Evolutionary conservation across 306 rosid species (phyloP).

Genomic region (Vigna unguiculata): DNA sequence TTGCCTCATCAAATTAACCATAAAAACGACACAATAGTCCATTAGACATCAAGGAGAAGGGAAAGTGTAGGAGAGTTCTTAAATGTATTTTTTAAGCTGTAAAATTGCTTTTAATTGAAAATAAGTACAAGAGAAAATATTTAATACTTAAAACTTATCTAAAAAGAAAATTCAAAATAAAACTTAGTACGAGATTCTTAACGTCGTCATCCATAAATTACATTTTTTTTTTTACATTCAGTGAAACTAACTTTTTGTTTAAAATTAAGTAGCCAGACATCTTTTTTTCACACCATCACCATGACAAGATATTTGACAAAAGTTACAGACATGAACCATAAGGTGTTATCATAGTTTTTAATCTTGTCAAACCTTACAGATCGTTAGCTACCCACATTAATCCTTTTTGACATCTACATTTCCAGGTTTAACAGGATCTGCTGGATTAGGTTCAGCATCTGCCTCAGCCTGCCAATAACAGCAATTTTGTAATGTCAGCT

Average conservation of each 20-base stretch:
- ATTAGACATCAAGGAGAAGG: not conserved
- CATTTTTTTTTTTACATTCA: not conserved
- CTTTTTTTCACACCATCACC: not conserved
- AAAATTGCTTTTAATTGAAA: not conserved
- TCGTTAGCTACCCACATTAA: slow-evolving; percentile 35
- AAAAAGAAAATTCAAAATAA: not conserved
- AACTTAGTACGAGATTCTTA: not conserved
- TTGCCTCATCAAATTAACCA: not conserved
- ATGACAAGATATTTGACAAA: not conserved
- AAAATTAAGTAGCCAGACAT: not conserved
- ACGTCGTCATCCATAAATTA: not conserved
- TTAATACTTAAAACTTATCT: not conserved
- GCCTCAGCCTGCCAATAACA: slow-evolving; percentile 59
- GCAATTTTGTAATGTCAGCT: slow-evolving; percentile 31
- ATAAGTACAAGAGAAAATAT: not conserved
- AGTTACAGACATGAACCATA: slow-evolving; percentile 20
- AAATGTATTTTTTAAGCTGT: not conserved
- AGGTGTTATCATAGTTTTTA: not conserved
- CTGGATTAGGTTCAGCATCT: slow-evolving; percentile 48
- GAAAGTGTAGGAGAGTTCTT: not conserved
- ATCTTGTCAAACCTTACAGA: slow-evolving; percentile 28
- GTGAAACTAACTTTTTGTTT: no score
- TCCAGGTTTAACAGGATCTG: slow-evolving; percentile 46
- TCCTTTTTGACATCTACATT: slow-evolving; percentile 64
- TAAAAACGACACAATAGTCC: not conserved